phyloP scores from a whole-genome alignment of 768 basidiomycete genomes.

The Mycena metata region DNA sequence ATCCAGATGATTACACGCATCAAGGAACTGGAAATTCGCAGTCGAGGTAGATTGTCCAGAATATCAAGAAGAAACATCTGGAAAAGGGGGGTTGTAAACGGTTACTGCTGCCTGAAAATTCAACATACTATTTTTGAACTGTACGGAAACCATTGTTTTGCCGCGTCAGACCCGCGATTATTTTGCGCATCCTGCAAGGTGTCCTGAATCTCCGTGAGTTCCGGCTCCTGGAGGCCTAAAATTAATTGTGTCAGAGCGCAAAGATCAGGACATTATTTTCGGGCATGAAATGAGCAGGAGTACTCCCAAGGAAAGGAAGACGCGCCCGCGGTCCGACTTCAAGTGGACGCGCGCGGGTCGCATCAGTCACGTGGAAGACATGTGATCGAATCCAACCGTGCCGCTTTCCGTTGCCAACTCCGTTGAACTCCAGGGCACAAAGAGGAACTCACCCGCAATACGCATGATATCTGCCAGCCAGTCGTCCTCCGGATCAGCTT shows the following conservation, averaged over 20 bases:
- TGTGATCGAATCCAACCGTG: neutral
- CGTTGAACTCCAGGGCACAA: too few relatives aligned
- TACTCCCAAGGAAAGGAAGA: neutral
- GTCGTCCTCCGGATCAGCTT: slow-evolving; percentile 6
- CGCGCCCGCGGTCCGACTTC: neutral
- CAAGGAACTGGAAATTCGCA: slow-evolving; percentile 24
- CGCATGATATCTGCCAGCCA: neutral
- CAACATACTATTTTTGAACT: slow-evolving; percentile 12
- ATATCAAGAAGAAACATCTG: slow-evolving; percentile 30
- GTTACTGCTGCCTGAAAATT: neutral
- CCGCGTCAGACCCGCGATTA: too few relatives aligned
- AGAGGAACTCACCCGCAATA: neutral
- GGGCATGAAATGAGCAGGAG: neutral
- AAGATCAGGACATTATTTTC: neutral
- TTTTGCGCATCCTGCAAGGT: neutral
- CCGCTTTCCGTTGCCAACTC: too few relatives aligned
- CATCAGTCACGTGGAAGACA: neutral
- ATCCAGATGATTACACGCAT: slow-evolving; percentile 31
- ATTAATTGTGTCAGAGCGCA: too few relatives aligned
- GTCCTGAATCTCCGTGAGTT: slow-evolving; percentile 7
- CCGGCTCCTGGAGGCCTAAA: neutral
- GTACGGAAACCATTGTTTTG: slow-evolving; percentile 26
- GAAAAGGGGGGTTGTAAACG: neutral
- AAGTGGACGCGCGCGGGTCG: neutral
- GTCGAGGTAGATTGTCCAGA: slow-evolving; percentile 27